A percentile compares a stretch with the other conserved stretches of the same genome.
phyloP scores from a whole-genome alignment of 805 yeast species.

The Candida xiaguanensis region DNA sequence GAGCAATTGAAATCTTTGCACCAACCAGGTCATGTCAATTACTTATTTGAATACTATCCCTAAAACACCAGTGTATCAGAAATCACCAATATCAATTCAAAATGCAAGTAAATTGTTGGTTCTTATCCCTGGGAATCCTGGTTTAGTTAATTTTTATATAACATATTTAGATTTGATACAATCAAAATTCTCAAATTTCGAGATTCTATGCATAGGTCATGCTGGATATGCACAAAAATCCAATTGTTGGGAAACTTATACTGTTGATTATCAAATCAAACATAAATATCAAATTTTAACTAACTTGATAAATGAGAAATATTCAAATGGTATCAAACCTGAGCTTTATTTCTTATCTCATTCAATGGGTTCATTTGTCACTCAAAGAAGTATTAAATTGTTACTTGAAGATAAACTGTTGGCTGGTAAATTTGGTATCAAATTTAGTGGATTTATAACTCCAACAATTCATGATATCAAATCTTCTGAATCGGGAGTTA shows the following conservation, averaged over 20 bases:
- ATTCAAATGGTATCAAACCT: constrained; percentile 14
- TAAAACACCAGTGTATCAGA: constrained; percentile 25
- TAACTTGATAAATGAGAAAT: constrained; percentile 19
- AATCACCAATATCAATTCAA: constrained; percentile 10
- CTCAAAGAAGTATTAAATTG: constrained; percentile 47
- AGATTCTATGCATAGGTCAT: constrained; percentile 60
- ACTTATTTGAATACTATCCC: constrained; percentile 9
- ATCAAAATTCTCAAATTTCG: constrained; percentile 40
- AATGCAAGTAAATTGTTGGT: constrained; percentile 39
- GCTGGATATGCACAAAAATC: constrained; percentile 48
- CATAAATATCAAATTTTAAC: constrained; percentile 55
- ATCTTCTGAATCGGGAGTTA: constrained; percentile 31
- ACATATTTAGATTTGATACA: constrained; percentile 48
- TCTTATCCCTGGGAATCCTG: constrained; percentile 78
- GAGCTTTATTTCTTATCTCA: constrained; percentile 57
- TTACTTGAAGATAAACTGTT: constrained; percentile 21
- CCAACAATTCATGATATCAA: constrained; percentile 69
- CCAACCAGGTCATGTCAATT: no score
- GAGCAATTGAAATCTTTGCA: no score
- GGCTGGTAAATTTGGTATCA: constrained; percentile 20
- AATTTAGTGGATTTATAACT: constrained; percentile 57
- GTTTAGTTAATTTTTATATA: constrained; percentile 60
- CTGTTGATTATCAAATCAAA: constrained; percentile 51
- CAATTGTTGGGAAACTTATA: constrained; percentile 25
- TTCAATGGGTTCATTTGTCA: constrained; percentile 66